Evolutionary conservation across 768 basidiomycete genomes (phyloP), one percentile per base, ranked within the genome.

Genomic region (Agaricus subrufescens): DNA sequence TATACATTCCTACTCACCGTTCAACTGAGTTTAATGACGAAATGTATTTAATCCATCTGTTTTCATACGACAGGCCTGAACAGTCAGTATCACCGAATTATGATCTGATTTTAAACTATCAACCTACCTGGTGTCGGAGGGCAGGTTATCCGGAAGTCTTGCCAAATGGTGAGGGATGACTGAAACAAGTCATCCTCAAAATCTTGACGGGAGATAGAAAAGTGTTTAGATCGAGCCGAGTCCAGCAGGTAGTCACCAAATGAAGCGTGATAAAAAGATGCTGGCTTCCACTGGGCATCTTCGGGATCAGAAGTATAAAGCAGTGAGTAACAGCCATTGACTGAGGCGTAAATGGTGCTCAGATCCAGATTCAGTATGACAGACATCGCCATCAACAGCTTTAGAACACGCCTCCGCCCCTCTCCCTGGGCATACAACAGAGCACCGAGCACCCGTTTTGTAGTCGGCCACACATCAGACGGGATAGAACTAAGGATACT

Each of bases 191-290:
- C 40, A n/a, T 42, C 7, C 15, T 5, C n/a, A 9, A 15, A 10
- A n/a, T 42, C 12, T 10, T 42, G 12, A 8, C 6, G 12, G 40
- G 2, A 15, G 78, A 42, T 42, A 42, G 12, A 42, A 12, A 9
- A 42, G 6, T 42, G 8, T 9, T 42, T 42, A 2, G 40, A 7
- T 15, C 10, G 14, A 15, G 14, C 12, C 5, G 40, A 4, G n/a
- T 42, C 40, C 7, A 4, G 3, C 40, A 42, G n/a, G n/a, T 9
- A 42, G 19, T 42, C 40, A 5, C 6, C 40, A 76, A 44, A 84
- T 73, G 61, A 79, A 86, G 52, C 81, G 14, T 49, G 48, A 15
- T 34, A 23, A 19, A 49, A 49, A 19, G 34, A 14, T 3, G 38
- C 11, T n/a, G 9, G 12, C 8, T 19, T 25, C 8, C 14, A 19